phyloP scores from a whole-genome alignment of 78 protist species.

The Planoprotostelium fungivorum region DNA sequence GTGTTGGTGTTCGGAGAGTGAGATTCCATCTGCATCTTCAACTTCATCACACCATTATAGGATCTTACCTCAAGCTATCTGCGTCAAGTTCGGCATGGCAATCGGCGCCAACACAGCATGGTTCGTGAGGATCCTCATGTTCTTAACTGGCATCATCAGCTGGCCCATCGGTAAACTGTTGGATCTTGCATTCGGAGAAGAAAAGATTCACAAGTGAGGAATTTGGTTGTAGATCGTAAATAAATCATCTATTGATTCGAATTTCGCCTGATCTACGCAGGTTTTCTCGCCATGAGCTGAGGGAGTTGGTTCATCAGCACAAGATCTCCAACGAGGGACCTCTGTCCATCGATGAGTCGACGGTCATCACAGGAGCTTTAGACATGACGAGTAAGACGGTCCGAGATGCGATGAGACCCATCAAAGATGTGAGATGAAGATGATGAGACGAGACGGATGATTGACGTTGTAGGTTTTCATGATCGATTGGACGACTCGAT shows the following conservation, averaged over 20 bases:
- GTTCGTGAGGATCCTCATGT: constrained; percentile 35
- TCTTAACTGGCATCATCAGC: constrained; percentile 28
- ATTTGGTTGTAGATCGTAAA: neutral
- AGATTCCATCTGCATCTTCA: neutral
- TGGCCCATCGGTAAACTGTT: neutral
- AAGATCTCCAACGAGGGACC: neutral
- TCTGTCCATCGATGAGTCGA: constrained; percentile 8
- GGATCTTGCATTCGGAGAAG: neutral
- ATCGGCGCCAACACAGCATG: constrained; percentile 57
- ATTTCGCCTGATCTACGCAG: too few species aligned
- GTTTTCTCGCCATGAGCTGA: constrained; percentile 31
- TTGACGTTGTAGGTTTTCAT: too few species aligned
- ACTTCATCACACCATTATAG: neutral
- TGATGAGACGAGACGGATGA: too few species aligned
- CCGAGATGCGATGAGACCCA: constrained; percentile 37
- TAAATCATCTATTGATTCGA: too few species aligned
- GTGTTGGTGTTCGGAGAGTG: constrained; percentile 75
- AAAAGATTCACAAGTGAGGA: neutral
- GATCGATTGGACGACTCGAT: constrained; percentile 9
- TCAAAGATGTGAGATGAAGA: constrained; percentile 15
- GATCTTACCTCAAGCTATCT: constrained; percentile 67
- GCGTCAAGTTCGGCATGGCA: constrained; percentile 54
- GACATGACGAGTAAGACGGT: constrained; percentile 9
- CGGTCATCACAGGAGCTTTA: constrained; percentile 36
- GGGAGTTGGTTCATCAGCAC: constrained; percentile 25